Base-by-base conservation (phyloP, 2,329 filamentous ascomycete species). In the Pyricularia pennisetigena region DNA sequence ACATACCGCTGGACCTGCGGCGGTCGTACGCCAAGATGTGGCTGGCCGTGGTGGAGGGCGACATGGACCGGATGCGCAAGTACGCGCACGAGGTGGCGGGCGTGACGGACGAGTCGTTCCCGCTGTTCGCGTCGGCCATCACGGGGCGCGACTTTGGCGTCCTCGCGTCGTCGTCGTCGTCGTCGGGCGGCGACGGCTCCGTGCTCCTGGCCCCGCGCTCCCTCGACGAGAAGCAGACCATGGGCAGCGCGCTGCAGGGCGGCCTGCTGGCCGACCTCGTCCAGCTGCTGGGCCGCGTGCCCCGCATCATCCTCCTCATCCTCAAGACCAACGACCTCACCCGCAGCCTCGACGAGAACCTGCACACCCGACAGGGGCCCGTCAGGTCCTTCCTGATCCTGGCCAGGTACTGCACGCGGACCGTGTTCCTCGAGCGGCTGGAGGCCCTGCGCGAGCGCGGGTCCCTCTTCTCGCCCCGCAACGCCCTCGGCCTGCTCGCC, bases 281-380 rank as follows among this genome's bases (percentile, higher is more conserved):
- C 8, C 89, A 94, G 72, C 82, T 99, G 72, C 86, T 99, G 5
- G 92, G 93, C 65, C 88, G 92, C 73, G 94, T 99, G 7, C 95
- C 95, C 0, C 84, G 93, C 63, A 92, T 99, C 71, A 97, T 99
- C 68, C 84, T 99, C 14, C 83, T 99, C 30, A 98, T 99, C 72
- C 84, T 99, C 70, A 99, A 99, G 81, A 99, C 95, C 2, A 99
- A 99, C 77, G 95, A 99, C 79, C 82, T 99, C 57, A 99, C 95
- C 20, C 88, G 95, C 71, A 95, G 90, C 73, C 85, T 99, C 23
- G 95, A 99, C 76, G 95, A 99, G 81, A 94, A 90, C 75, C 82
- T 96, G 54, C 90, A 94, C 68, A 95, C 92, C 0, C 83, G 86
- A 7, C 85, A 86, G 70, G 88, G 88, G 0, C 87, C 88, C 3